Conservation (phyloP, 352 stramenopile genomes). For the Globisporangium ultimum region DNA sequence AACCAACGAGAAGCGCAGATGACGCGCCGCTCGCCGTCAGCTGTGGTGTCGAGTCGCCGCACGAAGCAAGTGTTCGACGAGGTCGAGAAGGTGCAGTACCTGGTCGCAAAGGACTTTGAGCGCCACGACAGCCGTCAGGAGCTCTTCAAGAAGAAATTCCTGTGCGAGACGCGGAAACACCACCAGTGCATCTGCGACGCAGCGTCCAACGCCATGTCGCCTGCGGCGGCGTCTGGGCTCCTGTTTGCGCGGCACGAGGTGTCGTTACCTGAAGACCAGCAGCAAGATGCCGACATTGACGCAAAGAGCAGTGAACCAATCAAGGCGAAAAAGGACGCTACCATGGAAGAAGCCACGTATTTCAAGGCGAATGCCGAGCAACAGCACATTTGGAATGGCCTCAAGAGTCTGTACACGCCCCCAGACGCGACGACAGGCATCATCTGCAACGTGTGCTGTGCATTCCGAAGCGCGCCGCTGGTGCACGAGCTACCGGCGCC, state of each 20-base stretch:
- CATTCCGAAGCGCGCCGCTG: slow-evolving; percentile 32
- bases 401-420: slow-evolving; percentile 47
- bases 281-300: not conserved
- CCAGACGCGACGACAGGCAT: slow-evolving; percentile 42
- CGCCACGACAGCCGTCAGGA: slow-evolving; percentile 43
- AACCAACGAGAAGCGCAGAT: not conserved
- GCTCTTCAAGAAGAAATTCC: slow-evolving; percentile 56
- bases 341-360: not conserved
- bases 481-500: slow-evolving; percentile 29
- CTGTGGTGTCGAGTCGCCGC: slow-evolving; percentile 3
- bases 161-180: slow-evolving; percentile 43
- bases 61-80: slow-evolving; percentile 46
- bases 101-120: slow-evolving; percentile 36
- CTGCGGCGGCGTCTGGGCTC: slow-evolving; percentile 23
- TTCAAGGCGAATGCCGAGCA: slow-evolving; percentile 1
- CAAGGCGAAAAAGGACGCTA: not conserved
- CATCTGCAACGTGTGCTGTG: slow-evolving; percentile 46
- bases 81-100: slow-evolving; percentile 29
- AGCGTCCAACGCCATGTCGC: slow-evolving; percentile 20
- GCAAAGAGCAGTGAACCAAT: not conserved
- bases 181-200: slow-evolving; percentile 44
- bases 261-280: not conserved
- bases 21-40: not conserved
- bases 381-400: slow-evolving; percentile 18
- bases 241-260: slow-evolving; percentile 28